Percentiles rank a stretch among this genome's conserved stretches.
Conservation (phyloP, 208 protist genomes). For the Zelonia costaricensis region DNA sequence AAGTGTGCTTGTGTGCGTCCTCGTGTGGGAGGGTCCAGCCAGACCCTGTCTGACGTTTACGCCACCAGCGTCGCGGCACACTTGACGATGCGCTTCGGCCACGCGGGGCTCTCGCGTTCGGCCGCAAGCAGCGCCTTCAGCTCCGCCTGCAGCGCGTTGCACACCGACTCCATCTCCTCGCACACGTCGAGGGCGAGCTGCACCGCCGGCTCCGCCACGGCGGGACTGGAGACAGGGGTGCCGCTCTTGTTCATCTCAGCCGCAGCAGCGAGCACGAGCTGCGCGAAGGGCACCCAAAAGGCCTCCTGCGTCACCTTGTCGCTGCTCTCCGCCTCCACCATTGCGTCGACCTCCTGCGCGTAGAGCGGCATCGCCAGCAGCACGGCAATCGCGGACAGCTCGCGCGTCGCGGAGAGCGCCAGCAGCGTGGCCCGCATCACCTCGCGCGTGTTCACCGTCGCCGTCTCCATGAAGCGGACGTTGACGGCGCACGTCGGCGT, state of each 20-base stretch:
- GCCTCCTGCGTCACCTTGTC: conserved; percentile 34
- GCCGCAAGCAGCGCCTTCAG: conserved; percentile 25
- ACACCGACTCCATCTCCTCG: conserved; percentile 48
- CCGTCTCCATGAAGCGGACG: conserved; percentile 18
- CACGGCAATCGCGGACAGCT: conserved; percentile 49
- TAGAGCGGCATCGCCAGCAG: conserved; percentile 59
- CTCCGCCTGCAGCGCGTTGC: conserved; percentile 33
- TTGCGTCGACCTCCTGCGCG: conserved; percentile 33
- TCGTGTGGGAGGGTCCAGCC: not conserved
- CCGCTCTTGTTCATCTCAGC: not conserved
- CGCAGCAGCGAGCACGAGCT: conserved; percentile 34
- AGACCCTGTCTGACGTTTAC: not conserved
- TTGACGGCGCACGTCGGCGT: conserved; percentile 35
- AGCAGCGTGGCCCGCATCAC: conserved; percentile 54
- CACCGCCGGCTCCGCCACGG: conserved; percentile 13
- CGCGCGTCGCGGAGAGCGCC: conserved; percentile 44
- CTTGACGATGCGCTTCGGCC: conserved; percentile 51
- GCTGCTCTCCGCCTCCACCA: conserved; percentile 29
- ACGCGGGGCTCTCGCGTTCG: conserved; percentile 18
- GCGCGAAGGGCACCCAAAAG: conserved; percentile 67
- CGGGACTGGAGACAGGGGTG: not conserved
- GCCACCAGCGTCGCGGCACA: conserved; percentile 39
- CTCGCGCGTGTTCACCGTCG: conserved; percentile 27
- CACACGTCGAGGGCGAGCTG: conserved; percentile 57
- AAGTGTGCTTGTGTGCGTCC: not conserved